Percentiles rank a stretch among this genome's conserved stretches.
Conservation (phyloP, 176 grass and related monocot genomes). For the Triticum urartu region DNA sequence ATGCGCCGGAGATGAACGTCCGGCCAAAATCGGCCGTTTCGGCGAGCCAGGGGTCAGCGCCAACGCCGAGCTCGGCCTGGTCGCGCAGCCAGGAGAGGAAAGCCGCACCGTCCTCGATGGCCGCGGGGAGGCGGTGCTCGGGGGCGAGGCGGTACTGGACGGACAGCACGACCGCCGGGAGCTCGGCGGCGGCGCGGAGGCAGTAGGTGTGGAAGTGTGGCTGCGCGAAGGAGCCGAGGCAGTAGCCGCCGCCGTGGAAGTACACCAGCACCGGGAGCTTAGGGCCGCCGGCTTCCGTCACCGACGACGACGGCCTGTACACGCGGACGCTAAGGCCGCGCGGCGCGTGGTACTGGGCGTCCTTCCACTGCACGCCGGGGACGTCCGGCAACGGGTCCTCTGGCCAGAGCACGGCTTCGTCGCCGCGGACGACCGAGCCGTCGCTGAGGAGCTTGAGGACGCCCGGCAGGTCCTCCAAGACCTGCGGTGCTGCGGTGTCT, state of each 20-base stretch:
- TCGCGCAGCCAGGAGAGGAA: conserved; percentile 36
- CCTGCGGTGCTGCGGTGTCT: background rate
- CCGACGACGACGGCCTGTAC: background rate
- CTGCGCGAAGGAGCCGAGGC: background rate
- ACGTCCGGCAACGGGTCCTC: background rate
- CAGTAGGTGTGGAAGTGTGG: background rate
- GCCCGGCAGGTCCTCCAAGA: conserved; percentile 34
- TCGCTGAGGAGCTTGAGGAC: conserved; percentile 31
- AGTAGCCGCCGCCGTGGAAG: conserved; percentile 42
- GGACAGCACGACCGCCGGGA: conserved; percentile 47
- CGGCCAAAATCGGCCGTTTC: conserved; percentile 39
- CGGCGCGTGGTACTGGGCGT: conserved; percentile 24
- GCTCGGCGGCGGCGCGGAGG: conserved; percentile 2
- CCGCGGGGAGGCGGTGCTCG: conserved; percentile 54
- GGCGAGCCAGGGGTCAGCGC: conserved; percentile 35
- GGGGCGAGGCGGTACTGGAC: conserved; percentile 61
- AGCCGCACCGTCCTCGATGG: conserved; percentile 50
- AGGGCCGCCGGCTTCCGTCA: background rate
- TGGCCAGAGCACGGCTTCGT: background rate
- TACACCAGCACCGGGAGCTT: conserved; percentile 30
- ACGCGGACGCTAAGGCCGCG: conserved; percentile 27
- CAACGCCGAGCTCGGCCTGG: background rate
- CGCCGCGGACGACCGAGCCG: conserved; percentile 36
- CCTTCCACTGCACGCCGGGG: conserved; percentile 30
- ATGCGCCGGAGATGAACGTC: conserved; percentile 51